These are phyloP conservation scores for Cairneyella variabilis DNA, from an alignment of 495 filamentous ascomycete species.

Conservation along the genomic window DNA sequence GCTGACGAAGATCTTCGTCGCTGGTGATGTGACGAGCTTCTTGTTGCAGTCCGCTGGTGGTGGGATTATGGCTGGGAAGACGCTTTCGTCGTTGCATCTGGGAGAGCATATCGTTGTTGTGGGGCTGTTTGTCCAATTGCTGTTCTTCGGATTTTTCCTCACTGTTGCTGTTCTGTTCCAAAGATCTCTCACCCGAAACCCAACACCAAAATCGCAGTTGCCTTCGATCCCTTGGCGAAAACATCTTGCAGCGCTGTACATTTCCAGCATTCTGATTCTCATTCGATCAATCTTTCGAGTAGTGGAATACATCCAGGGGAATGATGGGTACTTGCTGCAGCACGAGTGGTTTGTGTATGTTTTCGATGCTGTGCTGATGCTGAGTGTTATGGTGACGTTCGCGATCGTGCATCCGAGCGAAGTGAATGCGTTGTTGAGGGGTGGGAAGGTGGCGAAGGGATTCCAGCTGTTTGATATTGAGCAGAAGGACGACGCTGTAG, in stretches of 20 bases:
- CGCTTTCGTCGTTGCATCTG: slow-evolving; percentile 5
- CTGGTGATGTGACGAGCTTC: slow-evolving; percentile 39
- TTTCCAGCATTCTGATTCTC: slow-evolving; percentile 50
- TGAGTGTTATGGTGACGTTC: slow-evolving; percentile 41
- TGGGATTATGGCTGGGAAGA: slow-evolving; percentile 9
- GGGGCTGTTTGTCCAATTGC: slow-evolving; percentile 41
- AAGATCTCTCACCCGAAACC: not conserved
- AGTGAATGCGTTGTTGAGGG: slow-evolving; percentile 19
- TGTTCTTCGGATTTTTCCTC: slow-evolving; percentile 48
- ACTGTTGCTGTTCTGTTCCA: slow-evolving; percentile 29
- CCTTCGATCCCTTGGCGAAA: slow-evolving; percentile 39
- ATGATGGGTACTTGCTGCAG: slow-evolving; percentile 30
- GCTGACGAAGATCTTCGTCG: slow-evolving; percentile 42
- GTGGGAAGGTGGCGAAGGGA: not conserved
- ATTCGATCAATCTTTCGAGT: slow-evolving; percentile 54
- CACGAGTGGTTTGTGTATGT: slow-evolving; percentile 19
- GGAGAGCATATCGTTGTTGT: slow-evolving; percentile 40
- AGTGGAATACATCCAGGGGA: slow-evolving; percentile 54
- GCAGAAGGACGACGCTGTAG: no score
- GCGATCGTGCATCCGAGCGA: slow-evolving; percentile 48
- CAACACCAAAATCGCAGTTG: slow-evolving; percentile 10
- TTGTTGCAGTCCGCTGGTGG: slow-evolving; percentile 33
- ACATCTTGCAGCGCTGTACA: slow-evolving; percentile 49
- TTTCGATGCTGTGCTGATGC: slow-evolving; percentile 49
- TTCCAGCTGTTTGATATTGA: not conserved